These are phyloP conservation scores for Sporobolomyces pararoseus DNA, from an alignment of 768 basidiomycete genomes.

Conservation along the genomic window DNA sequence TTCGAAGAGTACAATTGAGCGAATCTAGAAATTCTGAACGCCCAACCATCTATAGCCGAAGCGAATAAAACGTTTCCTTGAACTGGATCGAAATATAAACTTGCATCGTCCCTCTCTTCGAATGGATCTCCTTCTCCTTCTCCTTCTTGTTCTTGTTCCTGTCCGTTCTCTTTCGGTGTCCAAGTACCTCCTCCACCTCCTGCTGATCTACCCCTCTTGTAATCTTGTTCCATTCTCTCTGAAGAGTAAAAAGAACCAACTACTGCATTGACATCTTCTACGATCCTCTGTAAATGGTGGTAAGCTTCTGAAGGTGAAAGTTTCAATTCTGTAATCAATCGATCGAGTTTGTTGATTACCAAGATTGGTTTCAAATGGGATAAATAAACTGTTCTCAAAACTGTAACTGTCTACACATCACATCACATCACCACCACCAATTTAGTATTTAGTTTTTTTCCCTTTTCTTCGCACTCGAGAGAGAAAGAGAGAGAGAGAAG, in stretches of 20 bases:
- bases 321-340: constrained; percentile 87
- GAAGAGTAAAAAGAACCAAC: constrained; percentile 95
- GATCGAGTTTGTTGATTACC: constrained; percentile 94
- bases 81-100: constrained; percentile 94
- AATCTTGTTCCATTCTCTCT: constrained; percentile 93
- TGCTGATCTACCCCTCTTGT: constrained; percentile 90
- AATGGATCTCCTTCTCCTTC: constrained; percentile 57
- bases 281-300: constrained; percentile 83
- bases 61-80: constrained; percentile 94
- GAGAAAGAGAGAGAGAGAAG: neutral
- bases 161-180: constrained; percentile 31
- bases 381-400: constrained; percentile 88
- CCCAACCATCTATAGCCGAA: constrained; percentile 95
- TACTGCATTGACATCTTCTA: constrained; percentile 96
- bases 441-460: too few relatives aligned
- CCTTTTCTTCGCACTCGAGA: constrained; percentile 2
- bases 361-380: constrained; percentile 84
- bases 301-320: constrained; percentile 87
- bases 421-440: constrained; percentile 9
- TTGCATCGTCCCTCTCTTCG: constrained; percentile 94
- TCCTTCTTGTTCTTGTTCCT: too few relatives aligned
- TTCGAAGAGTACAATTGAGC: constrained; percentile 87
- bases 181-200: constrained; percentile 56
- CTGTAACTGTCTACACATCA: constrained; percentile 74
- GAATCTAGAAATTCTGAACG: constrained; percentile 88